These are phyloP conservation scores for Jaltomata sinuosa DNA, from an alignment of 257 asterid species.

Conservation along the genomic window DNA sequence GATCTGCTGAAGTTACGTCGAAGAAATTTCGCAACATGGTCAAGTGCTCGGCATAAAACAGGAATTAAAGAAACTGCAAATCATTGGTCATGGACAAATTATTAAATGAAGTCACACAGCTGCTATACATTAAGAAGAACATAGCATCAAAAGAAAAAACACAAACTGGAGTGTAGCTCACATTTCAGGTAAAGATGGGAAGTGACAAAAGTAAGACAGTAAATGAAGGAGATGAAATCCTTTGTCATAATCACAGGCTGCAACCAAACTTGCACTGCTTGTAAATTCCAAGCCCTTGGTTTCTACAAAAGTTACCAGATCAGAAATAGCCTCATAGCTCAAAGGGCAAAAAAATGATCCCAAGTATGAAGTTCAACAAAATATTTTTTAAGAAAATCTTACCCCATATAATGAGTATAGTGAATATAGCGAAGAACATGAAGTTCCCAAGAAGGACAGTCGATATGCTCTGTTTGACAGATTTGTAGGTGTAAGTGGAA, in stretches of 20 bases:
- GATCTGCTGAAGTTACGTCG: conserved; percentile 81
- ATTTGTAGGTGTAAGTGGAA: conserved; percentile 64
- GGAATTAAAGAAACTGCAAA: conserved; percentile 84
- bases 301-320: conserved; percentile 40
- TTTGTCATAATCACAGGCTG: conserved; percentile 66
- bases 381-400: neutral
- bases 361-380: neutral
- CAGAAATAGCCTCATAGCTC: neutral
- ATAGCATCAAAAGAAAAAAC: neutral
- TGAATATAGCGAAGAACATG: conserved; percentile 67
- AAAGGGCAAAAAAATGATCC: neutral
- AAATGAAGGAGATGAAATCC: conserved; percentile 73
- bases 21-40: conserved; percentile 77
- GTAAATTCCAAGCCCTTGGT: conserved; percentile 96
- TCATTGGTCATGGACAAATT: conserved; percentile 6
- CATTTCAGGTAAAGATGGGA: conserved; percentile 85
- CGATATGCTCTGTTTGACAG: conserved; percentile 75
- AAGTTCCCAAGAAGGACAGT: conserved; percentile 77
- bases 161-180: conserved; percentile 17
- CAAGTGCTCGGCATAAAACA: conserved; percentile 66
- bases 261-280: conserved; percentile 83
- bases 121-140: neutral
- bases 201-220: conserved; percentile 72
- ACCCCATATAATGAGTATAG: conserved; percentile 85
- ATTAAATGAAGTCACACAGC: neutral